Evolutionary conservation across 2,329 filamentous ascomycete genomes (phyloP).

Genomic region (Xylariaceae sp.): DNA sequence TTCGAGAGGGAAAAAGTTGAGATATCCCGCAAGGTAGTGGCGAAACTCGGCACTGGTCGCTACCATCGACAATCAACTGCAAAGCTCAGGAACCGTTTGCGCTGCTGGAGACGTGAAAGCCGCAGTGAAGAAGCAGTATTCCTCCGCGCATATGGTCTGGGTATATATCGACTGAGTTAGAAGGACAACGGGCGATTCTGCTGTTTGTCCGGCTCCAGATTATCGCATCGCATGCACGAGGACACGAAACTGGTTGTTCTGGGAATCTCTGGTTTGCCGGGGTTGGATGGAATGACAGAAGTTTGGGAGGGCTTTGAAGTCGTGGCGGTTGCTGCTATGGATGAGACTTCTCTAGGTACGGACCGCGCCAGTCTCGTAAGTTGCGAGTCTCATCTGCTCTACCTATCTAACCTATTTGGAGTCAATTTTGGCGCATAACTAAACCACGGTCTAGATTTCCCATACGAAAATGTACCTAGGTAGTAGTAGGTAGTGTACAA

Average conservation of each 20-base stretch:
- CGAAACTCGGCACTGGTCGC: conserved; percentile 1
- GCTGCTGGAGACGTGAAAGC: background rate
- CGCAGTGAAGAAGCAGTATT: conserved; percentile 5
- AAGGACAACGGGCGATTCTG: conserved; percentile 4
- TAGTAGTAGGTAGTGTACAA: too few relatives aligned
- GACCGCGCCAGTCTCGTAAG: too few relatives aligned
- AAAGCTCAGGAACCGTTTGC: conserved; percentile 5
- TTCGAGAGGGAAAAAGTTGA: background rate
- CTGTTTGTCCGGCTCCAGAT: conserved; percentile 2
- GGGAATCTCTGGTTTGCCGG: conserved; percentile 10
- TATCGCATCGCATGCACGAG: conserved; percentile 9
- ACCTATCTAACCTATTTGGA: too few relatives aligned
- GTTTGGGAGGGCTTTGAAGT: conserved; percentile 11
- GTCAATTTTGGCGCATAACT: too few relatives aligned
- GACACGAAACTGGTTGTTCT: conserved; percentile 9
- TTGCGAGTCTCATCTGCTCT: too few relatives aligned
- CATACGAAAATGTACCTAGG: too few relatives aligned
- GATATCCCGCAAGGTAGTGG: conserved; percentile 2
- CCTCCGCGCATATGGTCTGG: background rate
- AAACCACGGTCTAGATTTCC: too few relatives aligned
- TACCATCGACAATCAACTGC: conserved; percentile 3
- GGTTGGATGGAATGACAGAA: conserved; percentile 5
- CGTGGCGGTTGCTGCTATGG: background rate
- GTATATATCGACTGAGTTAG: conserved; percentile 1
- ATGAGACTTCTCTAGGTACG: background rate